Evolutionary conservation across 106 monocot species (phyloP), one percentile per base, ranked within the genome.

Genomic region (Dioscorea alata): DNA sequence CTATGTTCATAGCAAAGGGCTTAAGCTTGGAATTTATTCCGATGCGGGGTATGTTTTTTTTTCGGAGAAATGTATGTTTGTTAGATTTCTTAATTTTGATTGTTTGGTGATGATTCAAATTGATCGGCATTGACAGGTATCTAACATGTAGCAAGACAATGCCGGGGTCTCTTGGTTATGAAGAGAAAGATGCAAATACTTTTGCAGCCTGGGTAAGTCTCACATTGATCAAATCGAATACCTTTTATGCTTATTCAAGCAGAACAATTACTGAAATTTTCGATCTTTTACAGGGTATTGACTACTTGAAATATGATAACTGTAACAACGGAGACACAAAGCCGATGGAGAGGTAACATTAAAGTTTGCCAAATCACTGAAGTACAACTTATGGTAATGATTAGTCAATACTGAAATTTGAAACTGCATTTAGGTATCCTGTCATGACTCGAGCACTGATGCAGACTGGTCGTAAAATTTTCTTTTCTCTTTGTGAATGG

Each of bases 221-320:
- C 18, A 0, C 15, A 54, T 54, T 54, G 18, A 18, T 19, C 18
- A 4, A 18, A 19, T 18, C 54, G 17, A 18, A 18, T 54, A 14
- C 1, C 18, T 54, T 8, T 54, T 16, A 19, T 54, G 54, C 54
- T 54, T 42, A 42, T 42, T 42, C 42, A 42, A 0, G 42, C 42
- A 42, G 42, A 42, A 42, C 42, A 42, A 42, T 42, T 42, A 10
- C 13, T 15, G 14, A 53, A 7, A 18, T 13, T 53, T 53, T 69
- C 42, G 54, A 33, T 33, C 4, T 68, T 14, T 28, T 69, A 15
- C 76, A 93, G 92, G 85, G 80, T 23, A 74, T 93, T 50, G 92
- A 93, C 72, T 93, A 88, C 70, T 62, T 93, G 53, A 93, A 93
- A 76, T 93, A 93, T 76, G 92, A 93, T 63, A 93, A 93, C 49